Percentiles rank a stretch among this genome's conserved stretches.
Evolutionary conservation across 2,329 filamentous ascomycete species (phyloP).

Genomic region (Claviceps sp.): DNA sequence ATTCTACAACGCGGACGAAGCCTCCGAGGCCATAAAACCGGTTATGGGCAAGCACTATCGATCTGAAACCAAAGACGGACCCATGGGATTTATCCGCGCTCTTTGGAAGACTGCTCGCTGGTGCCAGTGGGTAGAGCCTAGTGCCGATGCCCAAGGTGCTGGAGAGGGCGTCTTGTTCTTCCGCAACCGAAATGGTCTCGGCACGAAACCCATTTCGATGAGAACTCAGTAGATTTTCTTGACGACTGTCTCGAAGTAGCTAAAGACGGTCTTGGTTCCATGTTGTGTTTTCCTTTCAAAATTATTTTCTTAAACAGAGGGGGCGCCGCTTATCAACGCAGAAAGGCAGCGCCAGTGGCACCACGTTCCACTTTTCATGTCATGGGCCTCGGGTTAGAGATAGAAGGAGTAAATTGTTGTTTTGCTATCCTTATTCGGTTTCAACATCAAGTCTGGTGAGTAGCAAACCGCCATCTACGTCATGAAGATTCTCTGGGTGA

Average conservation of each 20-base stretch:
- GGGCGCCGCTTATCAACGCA: neutral
- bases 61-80: constrained; percentile 61
- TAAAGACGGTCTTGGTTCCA: constrained; percentile 1
- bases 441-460: no score
- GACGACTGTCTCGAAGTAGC: neutral
- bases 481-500: no score
- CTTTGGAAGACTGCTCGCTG: constrained; percentile 68
- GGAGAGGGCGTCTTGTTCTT: constrained; percentile 83
- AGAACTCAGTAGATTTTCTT: constrained; percentile 5
- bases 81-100: constrained; percentile 69
- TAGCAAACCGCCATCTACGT: no score
- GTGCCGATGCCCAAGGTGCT: constrained; percentile 64
- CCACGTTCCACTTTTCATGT: neutral
- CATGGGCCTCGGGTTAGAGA: no score
- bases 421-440: no score
- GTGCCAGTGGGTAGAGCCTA: constrained; percentile 98
- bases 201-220: constrained; percentile 31
- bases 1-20: constrained; percentile 93
- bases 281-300: neutral
- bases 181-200: constrained; percentile 84
- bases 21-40: constrained; percentile 81
- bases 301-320: no score
- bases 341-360: neutral
- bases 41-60: constrained; percentile 97
- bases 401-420: no score